Conservation (phyloP, 208 protist species). For the Trypanosoma congolense region DNA sequence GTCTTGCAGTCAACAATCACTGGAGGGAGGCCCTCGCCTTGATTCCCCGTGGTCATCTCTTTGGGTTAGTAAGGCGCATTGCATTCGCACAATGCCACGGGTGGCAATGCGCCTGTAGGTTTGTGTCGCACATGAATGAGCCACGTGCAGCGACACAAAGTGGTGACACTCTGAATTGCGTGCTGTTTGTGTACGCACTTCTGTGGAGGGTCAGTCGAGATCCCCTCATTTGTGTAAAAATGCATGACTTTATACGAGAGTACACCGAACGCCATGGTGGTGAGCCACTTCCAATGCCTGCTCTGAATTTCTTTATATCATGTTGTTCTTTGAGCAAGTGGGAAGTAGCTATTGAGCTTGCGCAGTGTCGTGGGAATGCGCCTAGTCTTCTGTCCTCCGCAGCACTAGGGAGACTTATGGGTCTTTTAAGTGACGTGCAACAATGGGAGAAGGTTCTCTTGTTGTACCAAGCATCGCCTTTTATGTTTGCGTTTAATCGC, state of each 20-base stretch:
- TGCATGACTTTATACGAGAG: conserved; percentile 1
- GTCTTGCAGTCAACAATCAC: conserved; percentile 1
- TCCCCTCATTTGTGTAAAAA: not conserved
- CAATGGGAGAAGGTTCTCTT: conserved; percentile 8
- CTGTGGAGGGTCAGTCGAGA: not conserved
- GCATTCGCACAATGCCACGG: conserved; percentile 3
- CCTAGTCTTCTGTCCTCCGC: not conserved
- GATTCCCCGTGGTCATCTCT: not conserved
- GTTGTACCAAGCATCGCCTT: conserved; percentile 4
- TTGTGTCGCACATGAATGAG: conserved; percentile 4
- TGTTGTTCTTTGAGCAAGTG: conserved; percentile 2
- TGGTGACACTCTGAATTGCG: not conserved
- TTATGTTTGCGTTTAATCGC: not conserved
- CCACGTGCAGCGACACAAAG: not conserved
- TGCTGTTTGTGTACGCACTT: not conserved
- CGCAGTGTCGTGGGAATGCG: not conserved
- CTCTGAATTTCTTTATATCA: conserved; percentile 11
- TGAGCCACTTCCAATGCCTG: not conserved
- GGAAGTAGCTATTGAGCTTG: conserved; percentile 1
- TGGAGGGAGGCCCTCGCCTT: conserved; percentile 8
- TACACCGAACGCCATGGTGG: conserved; percentile 1
- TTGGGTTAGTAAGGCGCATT: conserved; percentile 1
- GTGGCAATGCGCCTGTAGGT: conserved; percentile 6
- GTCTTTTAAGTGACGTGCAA: conserved; percentile 1
- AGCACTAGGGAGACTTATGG: conserved; percentile 11